Evolutionary conservation across 78 protist genomes (phyloP).

Genomic region (Chrysochromulina parva): DNA sequence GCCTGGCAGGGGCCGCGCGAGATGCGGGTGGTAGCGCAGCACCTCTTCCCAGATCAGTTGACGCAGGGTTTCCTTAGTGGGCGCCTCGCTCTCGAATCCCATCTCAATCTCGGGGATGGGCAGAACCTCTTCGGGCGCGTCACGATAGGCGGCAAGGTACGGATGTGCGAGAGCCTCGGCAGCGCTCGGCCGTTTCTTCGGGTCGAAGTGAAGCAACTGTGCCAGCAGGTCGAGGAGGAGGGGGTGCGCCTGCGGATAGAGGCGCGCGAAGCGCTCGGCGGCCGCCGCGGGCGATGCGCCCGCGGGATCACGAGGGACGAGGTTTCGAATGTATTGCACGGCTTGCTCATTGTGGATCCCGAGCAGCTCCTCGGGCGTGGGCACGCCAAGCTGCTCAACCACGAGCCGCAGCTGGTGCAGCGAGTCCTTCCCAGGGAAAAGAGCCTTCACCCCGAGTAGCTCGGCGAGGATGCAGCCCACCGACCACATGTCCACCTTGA

Average conservation of each 20-base stretch:
- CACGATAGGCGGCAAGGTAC: constrained; percentile 2
- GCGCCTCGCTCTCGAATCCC: background rate
- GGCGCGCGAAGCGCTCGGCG: background rate
- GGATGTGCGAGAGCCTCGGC: constrained; percentile 13
- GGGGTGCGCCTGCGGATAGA: background rate
- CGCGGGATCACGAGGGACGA: too few species aligned
- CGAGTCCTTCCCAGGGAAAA: constrained; percentile 40
- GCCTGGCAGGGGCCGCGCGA: too few species aligned
- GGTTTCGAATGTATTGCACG: background rate
- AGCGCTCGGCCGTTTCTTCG: background rate
- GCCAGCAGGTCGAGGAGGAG: background rate
- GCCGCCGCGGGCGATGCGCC: background rate
- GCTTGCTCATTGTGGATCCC: constrained; percentile 19
- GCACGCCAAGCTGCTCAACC: constrained; percentile 14
- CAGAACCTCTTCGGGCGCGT: background rate
- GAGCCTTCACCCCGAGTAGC: constrained; percentile 28
- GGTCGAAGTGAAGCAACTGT: constrained; percentile 14
- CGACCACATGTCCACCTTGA: constrained; percentile 50
- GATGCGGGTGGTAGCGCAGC: background rate
- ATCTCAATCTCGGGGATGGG: background rate
- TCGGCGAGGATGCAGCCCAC: constrained; percentile 60
- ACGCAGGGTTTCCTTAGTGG: background rate
- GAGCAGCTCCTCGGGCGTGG: background rate
- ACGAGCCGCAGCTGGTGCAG: constrained; percentile 2
- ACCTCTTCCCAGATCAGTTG: background rate